Conservation (phyloP, 257 asterid species). For the Ocimum tenuiflorum region DNA sequence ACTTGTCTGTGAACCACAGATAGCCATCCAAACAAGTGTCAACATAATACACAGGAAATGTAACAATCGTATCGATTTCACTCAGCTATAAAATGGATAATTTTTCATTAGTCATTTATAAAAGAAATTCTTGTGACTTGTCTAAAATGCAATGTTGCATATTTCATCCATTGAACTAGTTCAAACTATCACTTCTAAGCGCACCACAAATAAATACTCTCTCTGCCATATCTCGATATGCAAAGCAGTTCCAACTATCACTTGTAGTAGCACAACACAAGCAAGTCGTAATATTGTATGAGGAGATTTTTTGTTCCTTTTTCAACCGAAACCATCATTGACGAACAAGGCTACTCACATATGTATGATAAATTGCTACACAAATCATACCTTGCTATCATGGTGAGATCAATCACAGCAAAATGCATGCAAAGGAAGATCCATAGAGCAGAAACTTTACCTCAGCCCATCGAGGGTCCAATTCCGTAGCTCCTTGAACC, state of each 20-base stretch:
- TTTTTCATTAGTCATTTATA: too few species aligned
- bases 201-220: neutral
- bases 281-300: neutral
- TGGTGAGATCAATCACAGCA: constrained; percentile 19
- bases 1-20: too few species aligned
- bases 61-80: neutral
- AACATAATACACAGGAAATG: neutral
- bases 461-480: constrained; percentile 92
- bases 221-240: neutral
- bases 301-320: neutral
- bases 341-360: neutral
- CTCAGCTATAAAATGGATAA: neutral
- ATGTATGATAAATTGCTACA: neutral
- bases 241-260: neutral
- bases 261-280: neutral
- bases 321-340: constrained; percentile 1
- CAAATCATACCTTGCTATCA: constrained; percentile 7
- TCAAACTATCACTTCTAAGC: neutral
- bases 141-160: neutral
- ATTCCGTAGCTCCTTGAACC: constrained; percentile 66
- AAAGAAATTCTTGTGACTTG: too few species aligned
- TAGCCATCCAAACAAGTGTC: neutral
- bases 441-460: constrained; percentile 32
- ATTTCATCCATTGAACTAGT: neutral
- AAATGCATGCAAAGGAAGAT: constrained; percentile 19